Percentiles rank a stretch among this genome's conserved stretches.
These are phyloP conservation scores for Suhomyces vadensis DNA, from an alignment of 805 yeast species.

Conservation along the genomic window DNA sequence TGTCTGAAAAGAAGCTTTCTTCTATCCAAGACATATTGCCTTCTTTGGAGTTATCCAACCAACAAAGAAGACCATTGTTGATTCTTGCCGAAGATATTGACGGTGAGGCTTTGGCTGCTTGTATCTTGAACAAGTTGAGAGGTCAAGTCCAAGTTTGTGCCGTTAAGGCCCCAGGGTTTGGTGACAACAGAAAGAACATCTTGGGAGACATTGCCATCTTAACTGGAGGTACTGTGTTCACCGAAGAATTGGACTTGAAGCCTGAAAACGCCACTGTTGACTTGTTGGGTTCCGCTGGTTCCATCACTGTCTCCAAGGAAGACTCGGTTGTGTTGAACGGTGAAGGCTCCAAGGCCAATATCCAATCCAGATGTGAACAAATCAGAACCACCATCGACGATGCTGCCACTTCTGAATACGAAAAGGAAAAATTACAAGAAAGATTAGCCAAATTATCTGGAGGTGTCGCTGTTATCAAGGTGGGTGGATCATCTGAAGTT, in stretches of 20 bases:
- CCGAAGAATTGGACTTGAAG: slow-evolving; percentile 93
- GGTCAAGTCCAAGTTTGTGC: slow-evolving; percentile 98
- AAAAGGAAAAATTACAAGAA: slow-evolving; percentile 95
- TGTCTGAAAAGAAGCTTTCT: slow-evolving; percentile 91
- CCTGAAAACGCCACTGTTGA: slow-evolving; percentile 93
- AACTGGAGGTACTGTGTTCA: slow-evolving; percentile 88
- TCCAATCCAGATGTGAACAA: slow-evolving; percentile 88
- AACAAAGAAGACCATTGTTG: slow-evolving; percentile 87
- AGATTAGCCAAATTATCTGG: slow-evolving; percentile 95
- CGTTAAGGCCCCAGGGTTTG: slow-evolving; percentile 98
- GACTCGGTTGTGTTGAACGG: slow-evolving; percentile 95
- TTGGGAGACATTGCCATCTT: slow-evolving; percentile 93
- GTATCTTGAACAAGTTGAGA: slow-evolving; percentile 94
- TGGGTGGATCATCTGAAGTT: slow-evolving; percentile 95
- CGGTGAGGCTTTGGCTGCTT: slow-evolving; percentile 98
- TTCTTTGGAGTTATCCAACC: slow-evolving; percentile 88
- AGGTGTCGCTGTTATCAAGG: slow-evolving; percentile 97
- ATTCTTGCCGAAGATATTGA: slow-evolving; percentile 95
- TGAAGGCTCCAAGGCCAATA: slow-evolving; percentile 79
- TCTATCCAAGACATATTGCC: slow-evolving; percentile 91
- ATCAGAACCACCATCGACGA: slow-evolving; percentile 81
- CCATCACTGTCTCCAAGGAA: slow-evolving; percentile 90
- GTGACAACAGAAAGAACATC: slow-evolving; percentile 96
- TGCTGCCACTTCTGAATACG: slow-evolving; percentile 80
- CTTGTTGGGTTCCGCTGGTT: slow-evolving; percentile 86